These are phyloP conservation scores for Oryza glaberrima DNA, from an alignment of 176 grass and related monocot species.

Conservation along the genomic window DNA sequence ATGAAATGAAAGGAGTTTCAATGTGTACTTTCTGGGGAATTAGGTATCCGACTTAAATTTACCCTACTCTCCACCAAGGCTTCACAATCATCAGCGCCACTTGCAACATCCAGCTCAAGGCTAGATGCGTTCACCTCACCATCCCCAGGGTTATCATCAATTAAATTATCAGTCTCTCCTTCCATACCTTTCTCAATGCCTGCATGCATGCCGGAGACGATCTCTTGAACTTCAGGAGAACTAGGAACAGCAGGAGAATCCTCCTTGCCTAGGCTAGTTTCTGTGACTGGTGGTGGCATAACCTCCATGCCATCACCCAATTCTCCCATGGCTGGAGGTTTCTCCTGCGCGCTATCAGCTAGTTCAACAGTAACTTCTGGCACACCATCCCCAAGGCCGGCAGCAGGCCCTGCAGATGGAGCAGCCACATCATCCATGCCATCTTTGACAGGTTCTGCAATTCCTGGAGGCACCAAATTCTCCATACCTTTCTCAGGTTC, in stretches of 20 bases:
- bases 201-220: slow-evolving; percentile 14
- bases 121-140: slow-evolving; percentile 33
- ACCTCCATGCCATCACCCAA: slow-evolving; percentile 11
- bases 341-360: slow-evolving; percentile 24
- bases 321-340: slow-evolving; percentile 31
- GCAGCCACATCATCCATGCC: neutral
- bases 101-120: slow-evolving; percentile 49
- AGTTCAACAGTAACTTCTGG: slow-evolving; percentile 18
- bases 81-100: slow-evolving; percentile 61
- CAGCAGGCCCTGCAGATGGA: slow-evolving; percentile 15
- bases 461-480: neutral
- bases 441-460: neutral
- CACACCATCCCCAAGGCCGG: slow-evolving; percentile 19
- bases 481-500: slow-evolving; percentile 29
- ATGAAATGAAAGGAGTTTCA: slow-evolving; percentile 86
- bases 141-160: slow-evolving; percentile 30
- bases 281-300: neutral
- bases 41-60: slow-evolving; percentile 99
- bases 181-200: slow-evolving; percentile 46
- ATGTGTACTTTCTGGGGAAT: slow-evolving; percentile 99
- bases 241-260: slow-evolving; percentile 30
- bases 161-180: slow-evolving; percentile 33
- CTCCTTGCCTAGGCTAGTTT: slow-evolving; percentile 23
- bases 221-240: slow-evolving; percentile 11
- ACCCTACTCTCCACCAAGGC: slow-evolving; percentile 61